Percentiles rank a stretch among this genome's conserved stretches.
Conservation (phyloP, 1,284 basidiomycete species). For the Ustilago shanxiensis region DNA sequence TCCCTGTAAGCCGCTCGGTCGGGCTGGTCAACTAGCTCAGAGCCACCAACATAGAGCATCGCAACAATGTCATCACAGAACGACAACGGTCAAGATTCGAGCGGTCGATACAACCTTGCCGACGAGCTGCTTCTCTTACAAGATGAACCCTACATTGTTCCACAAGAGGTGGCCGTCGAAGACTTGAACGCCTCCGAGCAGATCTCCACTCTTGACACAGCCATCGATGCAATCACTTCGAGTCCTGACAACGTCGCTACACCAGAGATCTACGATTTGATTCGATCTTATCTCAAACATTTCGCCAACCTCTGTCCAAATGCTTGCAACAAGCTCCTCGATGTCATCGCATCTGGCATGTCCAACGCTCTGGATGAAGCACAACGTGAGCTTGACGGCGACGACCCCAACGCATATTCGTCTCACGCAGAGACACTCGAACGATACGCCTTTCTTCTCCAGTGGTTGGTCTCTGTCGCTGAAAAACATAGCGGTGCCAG, state of each 20-base stretch:
- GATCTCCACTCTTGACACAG: slow-evolving; percentile 49
- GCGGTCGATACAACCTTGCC: slow-evolving; percentile 53
- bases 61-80: slow-evolving; percentile 26
- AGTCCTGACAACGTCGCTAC: slow-evolving; percentile 51
- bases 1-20: too few species aligned
- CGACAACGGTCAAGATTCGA: slow-evolving; percentile 16
- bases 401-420: slow-evolving; percentile 51
- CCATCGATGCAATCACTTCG: slow-evolving; percentile 58
- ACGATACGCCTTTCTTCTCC: slow-evolving; percentile 65
- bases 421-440: slow-evolving; percentile 60
- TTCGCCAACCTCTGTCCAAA: slow-evolving; percentile 50
- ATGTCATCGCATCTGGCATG: slow-evolving; percentile 59
- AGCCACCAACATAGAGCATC: not conserved
- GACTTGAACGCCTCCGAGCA: slow-evolving; percentile 51
- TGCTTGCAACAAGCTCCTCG: slow-evolving; percentile 62
- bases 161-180: slow-evolving; percentile 58
- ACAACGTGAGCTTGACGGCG: slow-evolving; percentile 47
- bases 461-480: slow-evolving; percentile 63
- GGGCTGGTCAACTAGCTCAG: too few species aligned
- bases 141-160: slow-evolving; percentile 63
- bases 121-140: slow-evolving; percentile 61
- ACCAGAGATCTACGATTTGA: slow-evolving; percentile 47
- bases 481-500: slow-evolving; percentile 58
- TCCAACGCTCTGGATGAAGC: slow-evolving; percentile 57
- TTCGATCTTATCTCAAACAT: slow-evolving; percentile 65